A percentile compares a stretch with the other conserved stretches of the same genome.
phyloP scores from a whole-genome alignment of 257 asterid species.

The Solanum habrochaites region DNA sequence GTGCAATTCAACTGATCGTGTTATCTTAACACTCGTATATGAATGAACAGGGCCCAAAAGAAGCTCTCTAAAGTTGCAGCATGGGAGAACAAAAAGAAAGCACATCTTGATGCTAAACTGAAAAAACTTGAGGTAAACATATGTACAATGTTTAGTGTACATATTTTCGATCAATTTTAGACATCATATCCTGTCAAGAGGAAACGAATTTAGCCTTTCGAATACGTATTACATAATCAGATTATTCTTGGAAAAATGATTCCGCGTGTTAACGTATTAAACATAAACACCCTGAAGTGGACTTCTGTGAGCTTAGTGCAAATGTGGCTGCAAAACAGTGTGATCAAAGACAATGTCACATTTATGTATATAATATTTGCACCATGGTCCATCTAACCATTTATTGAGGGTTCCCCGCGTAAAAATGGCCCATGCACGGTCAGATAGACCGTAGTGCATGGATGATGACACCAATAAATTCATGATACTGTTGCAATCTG shows the following conservation, averaged over 20 bases:
- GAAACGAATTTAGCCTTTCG: neutral
- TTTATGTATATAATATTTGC: neutral
- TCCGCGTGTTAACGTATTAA: neutral
- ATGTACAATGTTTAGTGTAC: neutral
- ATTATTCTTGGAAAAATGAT: neutral
- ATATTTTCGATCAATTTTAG: neutral
- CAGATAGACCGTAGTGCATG: neutral
- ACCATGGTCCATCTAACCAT: neutral
- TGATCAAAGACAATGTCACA: neutral
- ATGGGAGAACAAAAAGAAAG: conserved; percentile 79
- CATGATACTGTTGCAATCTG: neutral
- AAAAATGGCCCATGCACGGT: neutral
- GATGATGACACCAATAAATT: neutral
- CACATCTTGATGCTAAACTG: conserved; percentile 51
- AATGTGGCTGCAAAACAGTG: neutral
- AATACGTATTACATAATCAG: neutral
- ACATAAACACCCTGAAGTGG: neutral
- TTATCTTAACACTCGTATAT: neutral
- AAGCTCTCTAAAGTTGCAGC: conserved; percentile 50
- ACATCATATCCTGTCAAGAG: neutral
- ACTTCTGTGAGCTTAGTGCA: neutral
- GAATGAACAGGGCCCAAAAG: conserved; percentile 53
- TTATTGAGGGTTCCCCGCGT: neutral
- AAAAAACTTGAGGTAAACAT: conserved; percentile 57
- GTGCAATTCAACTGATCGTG: neutral